These are phyloP conservation scores for Immersiporthe knoxdaviesiana DNA, from an alignment of 2,329 filamentous ascomycete species.

Conservation along the genomic window DNA sequence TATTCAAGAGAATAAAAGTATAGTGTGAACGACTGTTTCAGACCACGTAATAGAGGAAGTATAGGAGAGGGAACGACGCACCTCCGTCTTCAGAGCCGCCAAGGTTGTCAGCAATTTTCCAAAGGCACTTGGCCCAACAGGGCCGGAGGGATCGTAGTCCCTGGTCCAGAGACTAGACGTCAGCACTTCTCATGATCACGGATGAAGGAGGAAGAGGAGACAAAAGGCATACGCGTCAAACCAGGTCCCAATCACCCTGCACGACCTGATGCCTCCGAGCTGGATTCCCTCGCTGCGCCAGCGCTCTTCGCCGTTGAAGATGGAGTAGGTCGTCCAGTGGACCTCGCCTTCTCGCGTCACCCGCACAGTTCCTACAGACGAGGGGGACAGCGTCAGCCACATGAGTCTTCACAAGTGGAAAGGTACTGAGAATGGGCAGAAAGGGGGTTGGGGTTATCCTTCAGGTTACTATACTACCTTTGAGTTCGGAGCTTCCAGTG, in stretches of 20 bases:
- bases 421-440: background rate
- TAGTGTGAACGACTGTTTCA: background rate
- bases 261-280: slow-evolving; percentile 67
- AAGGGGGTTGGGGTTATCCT: slow-evolving; percentile 28
- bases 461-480: slow-evolving; percentile 49
- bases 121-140: slow-evolving; percentile 75
- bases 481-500: slow-evolving; percentile 68
- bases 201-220: background rate
- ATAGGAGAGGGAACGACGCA: slow-evolving; percentile 34
- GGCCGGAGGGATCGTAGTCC: slow-evolving; percentile 69
- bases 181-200: background rate
- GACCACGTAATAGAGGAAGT: background rate
- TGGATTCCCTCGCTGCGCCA: slow-evolving; percentile 81
- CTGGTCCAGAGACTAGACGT: slow-evolving; percentile 38
- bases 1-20: no score
- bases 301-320: slow-evolving; percentile 66
- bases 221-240: slow-evolving; percentile 64
- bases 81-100: slow-evolving; percentile 36
- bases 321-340: slow-evolving; percentile 71
- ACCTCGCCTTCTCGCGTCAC: slow-evolving; percentile 72
- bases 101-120: slow-evolving; percentile 67
- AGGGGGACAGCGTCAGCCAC: slow-evolving; percentile 28
- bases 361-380: slow-evolving; percentile 58
- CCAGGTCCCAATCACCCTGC: slow-evolving; percentile 74
- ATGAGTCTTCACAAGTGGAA: background rate